Base-by-base conservation (phyloP, 129 eudicot species). In the Lactuca saligna region DNA sequence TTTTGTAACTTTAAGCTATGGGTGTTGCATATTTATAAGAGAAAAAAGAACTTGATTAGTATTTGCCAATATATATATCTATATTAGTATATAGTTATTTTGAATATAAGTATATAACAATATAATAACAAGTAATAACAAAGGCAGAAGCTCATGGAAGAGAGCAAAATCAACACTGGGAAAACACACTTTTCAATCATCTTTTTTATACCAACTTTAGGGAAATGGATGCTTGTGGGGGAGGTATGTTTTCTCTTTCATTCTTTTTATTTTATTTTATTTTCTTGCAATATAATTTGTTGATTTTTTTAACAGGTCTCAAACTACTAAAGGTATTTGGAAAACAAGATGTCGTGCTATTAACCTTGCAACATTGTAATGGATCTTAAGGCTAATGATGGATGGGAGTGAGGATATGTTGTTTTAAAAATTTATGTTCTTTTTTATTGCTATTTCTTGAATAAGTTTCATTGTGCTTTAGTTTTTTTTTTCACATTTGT, bases 401-500 rank as follows among this genome's bases (percentile, higher is more conserved):
- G 99, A 85, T 90, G 99, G 78, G 99, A 94, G 75, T 82, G 99
- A 51, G 99, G 99, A 82, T 97, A 94, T 97, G 99, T 89, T 37
- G 67, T 38, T 13, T 17, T 65, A 42, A 29, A 69, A 5, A 25
- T 16, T 48, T 49, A 29, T 68, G 60, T 33, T 13, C 15, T 7
- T 3, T 7, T 46, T 46, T n/a, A 54, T 16, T 62, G 31, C 49
- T 49, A 39, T 68, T 39, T 16, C 13, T 25, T 57, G 32, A 25
- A 25, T 25, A 25, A 25, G 29, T 25, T 25, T 25, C 29, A 25
- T 25, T 25, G 29, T 25, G 29, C 29, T 25, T 25, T 25, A 25
- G 29, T n/a, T 46, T 46, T 10, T 10, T 46, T 46, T 11, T 46
- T 12, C 12, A n/a, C 15, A 46, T 46, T 46, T 46, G 51, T 4